Evolutionary conservation across 768 basidiomycete genomes (phyloP), one percentile per base, ranked within the genome.

Genomic region (Lactarius indigo): DNA sequence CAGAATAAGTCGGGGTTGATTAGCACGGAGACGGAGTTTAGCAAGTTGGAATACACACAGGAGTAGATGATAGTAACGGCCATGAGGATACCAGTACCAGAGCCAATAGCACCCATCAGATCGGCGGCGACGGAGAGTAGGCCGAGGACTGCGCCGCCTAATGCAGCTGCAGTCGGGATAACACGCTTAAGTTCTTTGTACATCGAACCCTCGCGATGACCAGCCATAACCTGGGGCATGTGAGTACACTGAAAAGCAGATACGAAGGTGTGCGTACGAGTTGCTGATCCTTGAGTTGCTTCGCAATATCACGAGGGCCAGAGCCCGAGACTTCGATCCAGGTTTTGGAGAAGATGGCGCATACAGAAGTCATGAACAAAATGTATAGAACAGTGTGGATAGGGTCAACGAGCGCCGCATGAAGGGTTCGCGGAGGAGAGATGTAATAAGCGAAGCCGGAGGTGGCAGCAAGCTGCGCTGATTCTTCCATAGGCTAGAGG

Each of bases 271-370:
- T 69, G 60, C 75, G 50, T 33, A 90, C 96, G 91, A 98, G 95
- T 72, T 93, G 91, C 77, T 98, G 96, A 71, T 98, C 97, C 81
- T 98, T 98, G 74, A 98, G 87, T 75, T 98, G 96, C 78, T 95
- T 96, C 33, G 97, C 97, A 64, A 99, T 88, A 72, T 99, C 96
- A 56, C 97, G 80, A 13, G 96, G 97, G 23, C 97, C 94, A 63
- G 89, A 91, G 18, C 97, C 96, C 2, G 95, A 98, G 39, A 98
- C 94, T 73, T 98, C 96, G 70, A 99, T 98, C 96, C 97, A 99
- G 1, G 96, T 98, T 85, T 98, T 98, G 75, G 93, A 96, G 83
- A 98, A 99, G 71, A 98, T 83, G 17, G 97, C 96, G 75, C 96
- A 98, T 18, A 95, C 94, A 39, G 90, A 86, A 66, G 96, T 84